Evolutionary conservation across 805 yeast genomes (phyloP), one percentile per base, ranked within the genome.

Genomic region (Candida orba): DNA sequence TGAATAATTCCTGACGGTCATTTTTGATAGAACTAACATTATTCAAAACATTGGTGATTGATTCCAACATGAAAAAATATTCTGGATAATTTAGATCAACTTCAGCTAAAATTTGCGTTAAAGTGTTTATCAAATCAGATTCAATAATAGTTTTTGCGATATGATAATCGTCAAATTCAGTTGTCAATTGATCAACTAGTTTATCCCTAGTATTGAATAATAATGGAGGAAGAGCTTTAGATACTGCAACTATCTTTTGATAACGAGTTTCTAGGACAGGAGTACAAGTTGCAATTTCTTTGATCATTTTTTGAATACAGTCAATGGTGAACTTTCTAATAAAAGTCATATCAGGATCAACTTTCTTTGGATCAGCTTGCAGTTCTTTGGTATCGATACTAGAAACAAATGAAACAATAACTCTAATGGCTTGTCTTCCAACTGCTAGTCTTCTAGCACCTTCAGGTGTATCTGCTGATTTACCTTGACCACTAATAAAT

Each of bases 251-350:
- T 7, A 83, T 58, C 52, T 77, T 77, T 4, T 78, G 69, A 51
- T 81, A 81, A n/a, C 75, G 63, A 1, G 59, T 52, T n/a, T 66
- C 62, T 14, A 77, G 66, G 4, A 64, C 49, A 2, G 63, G 63
- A 1, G 58, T 48, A 2, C 72, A 63, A 0, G 54, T 40, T 15
- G 63, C 61, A 0, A 78, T 65, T 4, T 81, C 88, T 41, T 72
- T 77, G 37, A 87, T 56, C 0, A 79, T 78, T 49, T 79, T 84
- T 31, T 76, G 68, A 4, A 87, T 61, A 0, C 80, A 71, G 49
- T 89, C 96, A 20, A 79, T 73, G 2, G 86, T 75, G 57, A 83
- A 84, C 53, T 78, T 81, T 45, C 96, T 67, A 25, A 88, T 79
- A 54, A 82, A 80, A 0, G 78, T 69, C 75, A 87, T 72, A 48